Evolutionary conservation across 139 green algal species (phyloP), one percentile per base, ranked within the genome.

Genomic region (Chlorella sp.): DNA sequence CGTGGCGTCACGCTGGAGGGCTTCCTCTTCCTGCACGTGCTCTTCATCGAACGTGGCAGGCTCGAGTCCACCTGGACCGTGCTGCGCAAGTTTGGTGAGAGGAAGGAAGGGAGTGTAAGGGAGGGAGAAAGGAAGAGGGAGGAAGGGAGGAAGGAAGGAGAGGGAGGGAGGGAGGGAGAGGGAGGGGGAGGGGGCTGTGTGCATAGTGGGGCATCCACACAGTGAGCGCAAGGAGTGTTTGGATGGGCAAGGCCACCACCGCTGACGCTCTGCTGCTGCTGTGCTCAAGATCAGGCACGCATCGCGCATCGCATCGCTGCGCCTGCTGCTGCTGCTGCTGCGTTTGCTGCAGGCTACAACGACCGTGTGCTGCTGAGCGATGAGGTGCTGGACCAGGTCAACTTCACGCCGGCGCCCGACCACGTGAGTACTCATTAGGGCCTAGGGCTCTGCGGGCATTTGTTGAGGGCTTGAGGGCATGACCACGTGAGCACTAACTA

Each of bases 11-110:
- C 90, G 2, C 80, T 97, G 63, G 71, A 83, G n/a, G 93, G 93
- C 34, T 98, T 98, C 80, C 78, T 97, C 22, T 97, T 96, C 82
- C 85, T 98, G 64, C 90, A 98, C 73, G 89, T 92, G 32, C 83
- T 98, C 24, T 98, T 98, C 86, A 97, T 98, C 31, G 93, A 97
- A 78, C 76, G 88, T 0, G 93, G 92, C 5, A 82, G 93, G 35
- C 83, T 96, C 63, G 93, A 98, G 71, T 96, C 93, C 0, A 93
- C 89, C 5, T 98, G 93, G 93, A 83, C 90, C 64, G 91, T 97
- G 36, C 84, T 97, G 68, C 80, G 90, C 31, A 88, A 75, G 35
- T 95, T 92, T 76, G 91, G 82, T 87, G 68, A 49, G 75, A 71
- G 31, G n/a, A n/a, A n/a, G n/a, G n/a, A n/a, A n/a, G n/a, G n/a